Base-by-base conservation (phyloP, 2,329 filamentous ascomycete genomes). In the Penicillium hesseltinei region DNA sequence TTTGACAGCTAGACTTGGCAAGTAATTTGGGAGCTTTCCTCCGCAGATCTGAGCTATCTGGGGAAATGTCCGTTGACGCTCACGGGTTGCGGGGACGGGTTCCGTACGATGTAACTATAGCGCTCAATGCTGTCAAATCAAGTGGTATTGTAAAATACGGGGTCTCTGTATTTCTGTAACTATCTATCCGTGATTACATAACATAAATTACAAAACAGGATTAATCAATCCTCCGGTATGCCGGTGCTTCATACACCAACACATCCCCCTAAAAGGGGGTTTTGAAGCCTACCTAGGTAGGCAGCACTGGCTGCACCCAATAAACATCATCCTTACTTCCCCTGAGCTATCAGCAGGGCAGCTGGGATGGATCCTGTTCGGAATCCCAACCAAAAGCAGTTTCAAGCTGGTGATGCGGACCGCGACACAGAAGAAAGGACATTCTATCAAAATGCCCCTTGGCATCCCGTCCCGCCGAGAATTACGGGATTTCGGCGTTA, bases 401-500 rank as follows among this genome's bases (percentile, higher is more conserved):
- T 73, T 3, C 19, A 54, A 2, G 53, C 65, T 10, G 52, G 51
- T 3, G n/a, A 44, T 35, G 39, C 25, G 0, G 40, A 75, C 21
- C 68, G 75, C 6, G 57, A 73, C 39, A 43, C 54, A 0, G 51
- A 66, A 3, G 78, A 81, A 56, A 54, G 59, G 10, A 54, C 50
- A 0, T 78, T 79, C 62, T 75, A 77, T 55, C 60, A 59, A 5
- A 60, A 51, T 5, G 33, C 54, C 0, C 74, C 73, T 0, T 81
- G 78, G 77, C 74, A 67, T 10, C 52, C 36, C 0, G 49, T 81
- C 1, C 63, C 70, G 1, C 66, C 23, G 74, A 77, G 15, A 69
- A 72, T 15, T 72, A 76, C 25, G 80, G 80, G 2, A 72, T 82
- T 31, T 61, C 66, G 0, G 66, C 78, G 0, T 62, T 83, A 31